phyloP scores from a whole-genome alignment of 441 rosid genomes.

The Croton laevigatus region DNA sequence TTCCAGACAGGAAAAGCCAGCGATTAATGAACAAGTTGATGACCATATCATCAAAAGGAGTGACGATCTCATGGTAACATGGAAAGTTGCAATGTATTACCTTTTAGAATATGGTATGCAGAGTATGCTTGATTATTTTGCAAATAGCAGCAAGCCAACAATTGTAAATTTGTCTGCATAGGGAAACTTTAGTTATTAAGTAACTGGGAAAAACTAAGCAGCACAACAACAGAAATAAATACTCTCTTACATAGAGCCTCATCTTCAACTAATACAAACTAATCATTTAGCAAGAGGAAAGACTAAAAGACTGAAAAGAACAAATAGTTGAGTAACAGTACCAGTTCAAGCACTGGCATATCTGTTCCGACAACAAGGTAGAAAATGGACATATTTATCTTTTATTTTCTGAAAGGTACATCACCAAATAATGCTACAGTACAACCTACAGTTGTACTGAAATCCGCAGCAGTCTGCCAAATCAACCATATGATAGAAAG shows the following conservation, averaged over 20 bases:
- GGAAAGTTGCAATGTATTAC: conserved; percentile 33
- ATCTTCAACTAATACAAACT: neutral
- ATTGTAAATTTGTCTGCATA: conserved; percentile 74
- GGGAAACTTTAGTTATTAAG: conserved; percentile 10
- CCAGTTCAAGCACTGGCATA: neutral
- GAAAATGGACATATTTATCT: neutral
- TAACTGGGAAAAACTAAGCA: conserved; percentile 4
- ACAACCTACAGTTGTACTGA: no score
- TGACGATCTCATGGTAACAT: neutral
- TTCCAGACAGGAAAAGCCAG: neutral
- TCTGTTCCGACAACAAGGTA: neutral
- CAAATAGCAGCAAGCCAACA: conserved; percentile 82
- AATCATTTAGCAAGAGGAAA: neutral
- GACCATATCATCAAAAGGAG: conserved; percentile 14
- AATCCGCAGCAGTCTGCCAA: no score
- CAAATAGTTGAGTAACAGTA: neutral
- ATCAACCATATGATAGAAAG: neutral
- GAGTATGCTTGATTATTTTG: conserved; percentile 90
- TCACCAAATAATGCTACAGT: neutral
- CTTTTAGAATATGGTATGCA: conserved; percentile 86
- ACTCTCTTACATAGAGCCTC: neutral
- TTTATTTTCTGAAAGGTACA: neutral
- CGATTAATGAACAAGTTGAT: neutral
- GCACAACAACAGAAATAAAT: conserved; percentile 5
- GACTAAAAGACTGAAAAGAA: neutral